These are phyloP conservation scores for Diaporthe sp. DNA, from an alignment of 2,329 filamentous ascomycete species.

Conservation along the genomic window DNA sequence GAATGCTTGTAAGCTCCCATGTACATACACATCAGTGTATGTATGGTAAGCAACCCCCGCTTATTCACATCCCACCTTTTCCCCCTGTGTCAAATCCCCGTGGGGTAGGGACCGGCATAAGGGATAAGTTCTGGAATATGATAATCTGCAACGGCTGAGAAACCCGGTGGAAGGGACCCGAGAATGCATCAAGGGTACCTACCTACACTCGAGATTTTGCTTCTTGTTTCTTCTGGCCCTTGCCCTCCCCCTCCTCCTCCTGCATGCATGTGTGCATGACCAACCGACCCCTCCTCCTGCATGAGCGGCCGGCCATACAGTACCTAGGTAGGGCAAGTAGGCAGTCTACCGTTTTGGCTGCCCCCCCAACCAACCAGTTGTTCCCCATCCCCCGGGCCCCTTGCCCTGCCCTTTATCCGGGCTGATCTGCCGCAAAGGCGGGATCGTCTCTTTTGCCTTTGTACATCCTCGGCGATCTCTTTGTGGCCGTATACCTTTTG, in stretches of 20 bases:
- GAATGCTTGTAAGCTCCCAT: neutral
- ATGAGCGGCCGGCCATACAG: neutral
- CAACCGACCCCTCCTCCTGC: neutral
- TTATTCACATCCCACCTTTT: neutral
- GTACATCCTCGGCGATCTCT: neutral
- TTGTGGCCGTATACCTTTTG: neutral
- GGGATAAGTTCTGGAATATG: neutral
- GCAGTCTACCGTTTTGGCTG: neutral
- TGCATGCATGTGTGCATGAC: neutral
- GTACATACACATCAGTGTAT: no score
- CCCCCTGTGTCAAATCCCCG: neutral
- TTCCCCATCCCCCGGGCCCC: neutral
- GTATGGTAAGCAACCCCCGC: neutral
- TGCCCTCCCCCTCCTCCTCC: neutral
- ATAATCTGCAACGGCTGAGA: neutral
- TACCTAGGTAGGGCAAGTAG: neutral
- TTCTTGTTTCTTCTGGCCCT: neutral
- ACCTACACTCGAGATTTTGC: neutral
- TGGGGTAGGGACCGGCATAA: conserved; percentile 9
- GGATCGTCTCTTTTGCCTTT: neutral
- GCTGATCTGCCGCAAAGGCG: conserved; percentile 16
- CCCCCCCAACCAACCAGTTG: no score
- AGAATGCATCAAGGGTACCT: conserved; percentile 1
- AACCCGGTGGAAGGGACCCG: neutral
- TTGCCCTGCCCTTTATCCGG: neutral